Conservation (phyloP, 2,329 filamentous ascomycete genomes). For the Beauveria pseudobassiana region DNA sequence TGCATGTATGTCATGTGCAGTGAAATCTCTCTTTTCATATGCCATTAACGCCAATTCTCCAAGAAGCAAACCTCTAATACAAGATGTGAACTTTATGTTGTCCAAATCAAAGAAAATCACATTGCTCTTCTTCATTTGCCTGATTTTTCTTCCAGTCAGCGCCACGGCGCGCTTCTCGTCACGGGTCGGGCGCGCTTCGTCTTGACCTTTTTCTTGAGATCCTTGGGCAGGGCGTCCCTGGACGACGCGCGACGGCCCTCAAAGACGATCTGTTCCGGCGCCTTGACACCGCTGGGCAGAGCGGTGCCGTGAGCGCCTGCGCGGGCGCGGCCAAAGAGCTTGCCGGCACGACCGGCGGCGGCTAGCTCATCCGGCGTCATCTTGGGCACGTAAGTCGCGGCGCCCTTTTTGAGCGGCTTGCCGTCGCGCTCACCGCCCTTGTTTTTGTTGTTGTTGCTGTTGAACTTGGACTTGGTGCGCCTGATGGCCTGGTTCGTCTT, state of each 20-base stretch:
- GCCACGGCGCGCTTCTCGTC: conserved; percentile 31
- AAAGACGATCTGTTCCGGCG: conserved; percentile 67
- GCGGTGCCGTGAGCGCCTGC: conserved; percentile 36
- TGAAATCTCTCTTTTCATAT: conserved; percentile 3
- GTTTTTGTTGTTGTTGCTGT: conserved; percentile 26
- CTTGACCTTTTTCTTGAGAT: conserved; percentile 47
- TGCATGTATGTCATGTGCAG: neutral
- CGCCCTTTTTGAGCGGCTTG: conserved; percentile 18
- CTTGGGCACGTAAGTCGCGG: conserved; percentile 59
- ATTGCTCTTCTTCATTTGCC: neutral
- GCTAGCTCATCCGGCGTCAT: conserved; percentile 62
- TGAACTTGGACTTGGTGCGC: conserved; percentile 23
- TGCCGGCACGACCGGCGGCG: conserved; percentile 63
- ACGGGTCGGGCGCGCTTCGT: conserved; percentile 32
- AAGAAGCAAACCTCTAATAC: neutral
- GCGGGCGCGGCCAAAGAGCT: conserved; percentile 62
- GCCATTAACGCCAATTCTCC: conserved; percentile 4
- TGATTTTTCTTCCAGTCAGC: conserved; percentile 36
- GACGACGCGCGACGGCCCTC: conserved; percentile 69
- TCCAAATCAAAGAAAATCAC: neutral
- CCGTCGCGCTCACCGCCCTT: neutral
- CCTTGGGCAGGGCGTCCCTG: conserved; percentile 56
- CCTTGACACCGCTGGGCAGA: conserved; percentile 33
- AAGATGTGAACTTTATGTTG: neutral
- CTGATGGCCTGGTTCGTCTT: conserved; percentile 46